phyloP scores from a whole-genome alignment of 208 protist species.

The Leishmania guyanensis region DNA sequence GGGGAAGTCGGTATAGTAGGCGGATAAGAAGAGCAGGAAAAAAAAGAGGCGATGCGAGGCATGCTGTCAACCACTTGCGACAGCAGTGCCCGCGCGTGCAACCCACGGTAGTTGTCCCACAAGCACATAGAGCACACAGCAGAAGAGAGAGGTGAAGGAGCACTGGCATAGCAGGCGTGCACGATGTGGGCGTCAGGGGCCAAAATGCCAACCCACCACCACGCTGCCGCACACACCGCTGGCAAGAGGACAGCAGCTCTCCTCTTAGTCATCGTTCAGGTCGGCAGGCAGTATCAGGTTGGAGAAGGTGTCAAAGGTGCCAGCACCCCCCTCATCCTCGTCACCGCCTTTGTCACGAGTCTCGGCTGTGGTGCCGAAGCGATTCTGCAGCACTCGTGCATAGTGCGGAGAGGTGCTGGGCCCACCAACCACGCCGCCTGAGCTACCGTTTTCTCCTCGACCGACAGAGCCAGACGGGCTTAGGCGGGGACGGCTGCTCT shows the following conservation, averaged over 20 bases:
- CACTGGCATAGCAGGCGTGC: not conserved
- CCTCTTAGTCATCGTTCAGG: not conserved
- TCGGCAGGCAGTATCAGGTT: conserved; percentile 29
- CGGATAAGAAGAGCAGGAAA: not conserved
- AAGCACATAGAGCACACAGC: not conserved
- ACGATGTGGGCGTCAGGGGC: too few relatives aligned
- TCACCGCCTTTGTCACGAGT: not conserved
- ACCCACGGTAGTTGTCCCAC: not conserved
- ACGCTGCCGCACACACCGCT: not conserved
- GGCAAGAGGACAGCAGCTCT: not conserved
- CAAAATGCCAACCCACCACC: not conserved
- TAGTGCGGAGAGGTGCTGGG: not conserved
- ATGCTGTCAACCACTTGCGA: too few relatives aligned
- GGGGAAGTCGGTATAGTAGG: not conserved
- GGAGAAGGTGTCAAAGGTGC: conserved; percentile 57
- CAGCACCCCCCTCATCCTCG: conserved; percentile 3
- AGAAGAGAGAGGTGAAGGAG: not conserved
- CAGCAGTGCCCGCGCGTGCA: not conserved
- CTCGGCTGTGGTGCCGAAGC: not conserved
- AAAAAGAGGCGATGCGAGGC: not conserved
- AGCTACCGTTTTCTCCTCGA: not conserved
- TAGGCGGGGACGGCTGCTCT: conserved; percentile 7
- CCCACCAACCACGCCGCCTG: not conserved
- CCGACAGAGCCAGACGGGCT: not conserved
- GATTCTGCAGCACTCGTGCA: not conserved